Evolutionary conservation across 345 rosid species (phyloP).

Genomic region (Anastatica hierochuntica): DNA sequence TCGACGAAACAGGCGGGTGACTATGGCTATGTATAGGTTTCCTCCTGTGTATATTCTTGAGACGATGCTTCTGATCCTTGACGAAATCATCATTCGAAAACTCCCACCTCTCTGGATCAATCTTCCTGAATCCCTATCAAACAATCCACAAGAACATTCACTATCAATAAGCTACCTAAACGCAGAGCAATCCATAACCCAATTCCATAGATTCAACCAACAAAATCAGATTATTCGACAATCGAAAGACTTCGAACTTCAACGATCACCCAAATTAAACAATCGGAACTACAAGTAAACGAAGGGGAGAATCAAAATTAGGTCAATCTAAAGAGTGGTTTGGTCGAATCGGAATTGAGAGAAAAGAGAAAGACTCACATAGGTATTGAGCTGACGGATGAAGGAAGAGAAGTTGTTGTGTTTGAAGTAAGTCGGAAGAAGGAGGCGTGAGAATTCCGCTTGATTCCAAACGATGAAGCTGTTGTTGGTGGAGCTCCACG

Average conservation of each 20-base stretch:
- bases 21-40: slow-evolving; percentile 94
- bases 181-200: too few species aligned
- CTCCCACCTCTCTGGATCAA: slow-evolving; percentile 90
- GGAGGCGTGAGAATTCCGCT: slow-evolving; percentile 66
- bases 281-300: too few species aligned
- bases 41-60: slow-evolving; percentile 75
- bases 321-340: not conserved
- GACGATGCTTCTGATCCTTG: slow-evolving; percentile 81
- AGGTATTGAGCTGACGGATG: slow-evolving; percentile 69
- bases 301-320: too few species aligned
- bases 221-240: not conserved
- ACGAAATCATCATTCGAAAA: slow-evolving; percentile 81
- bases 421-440: slow-evolving; percentile 85
- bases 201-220: too few species aligned
- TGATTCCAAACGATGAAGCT: slow-evolving; percentile 96
- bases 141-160: slow-evolving; percentile 2
- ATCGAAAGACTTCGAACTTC: not conserved
- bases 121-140: slow-evolving; percentile 82
- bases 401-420: slow-evolving; percentile 93
- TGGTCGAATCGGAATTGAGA: not conserved
- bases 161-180: too few species aligned
- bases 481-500: slow-evolving; percentile 60
- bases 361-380: too few species aligned
- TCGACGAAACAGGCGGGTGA: slow-evolving; percentile 39
- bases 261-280: not conserved